Conservation (phyloP, 2,329 filamentous ascomycete species). For the Fusarium sp. region DNA sequence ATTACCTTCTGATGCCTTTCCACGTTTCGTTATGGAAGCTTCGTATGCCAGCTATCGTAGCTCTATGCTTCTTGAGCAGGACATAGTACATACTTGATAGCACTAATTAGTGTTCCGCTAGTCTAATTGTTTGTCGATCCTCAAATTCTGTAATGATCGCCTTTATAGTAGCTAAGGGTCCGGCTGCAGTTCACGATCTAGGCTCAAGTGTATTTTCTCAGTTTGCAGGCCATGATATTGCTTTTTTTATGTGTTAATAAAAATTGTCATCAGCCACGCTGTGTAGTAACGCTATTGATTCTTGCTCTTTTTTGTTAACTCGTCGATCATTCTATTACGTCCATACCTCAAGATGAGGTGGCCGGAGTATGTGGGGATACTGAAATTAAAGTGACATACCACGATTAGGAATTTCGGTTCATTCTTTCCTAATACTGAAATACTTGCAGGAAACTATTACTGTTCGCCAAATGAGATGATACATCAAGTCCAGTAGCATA, state of each 20-base stretch:
- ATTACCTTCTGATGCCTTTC: not conserved
- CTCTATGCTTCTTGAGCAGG: not conserved
- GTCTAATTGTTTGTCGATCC: not conserved
- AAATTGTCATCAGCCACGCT: not conserved
- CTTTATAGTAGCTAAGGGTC: not conserved
- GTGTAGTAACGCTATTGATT: constrained; percentile 7
- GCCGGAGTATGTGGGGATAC: constrained; percentile 23
- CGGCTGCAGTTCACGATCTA: not conserved
- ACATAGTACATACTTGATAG: too few relatives aligned
- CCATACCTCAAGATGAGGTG: not conserved
- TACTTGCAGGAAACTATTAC: constrained; percentile 9
- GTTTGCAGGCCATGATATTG: constrained; percentile 22
- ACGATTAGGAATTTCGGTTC: not conserved
- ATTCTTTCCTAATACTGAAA: constrained; percentile 12
- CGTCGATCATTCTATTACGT: not conserved
- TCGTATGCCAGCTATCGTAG: not conserved
- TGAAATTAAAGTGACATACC: constrained; percentile 30
- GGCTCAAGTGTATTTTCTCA: not conserved
- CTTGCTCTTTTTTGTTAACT: constrained; percentile 11
- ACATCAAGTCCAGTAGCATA: not conserved
- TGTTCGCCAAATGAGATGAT: not conserved
- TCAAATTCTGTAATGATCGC: not conserved
- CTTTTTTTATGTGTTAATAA: constrained; percentile 2
- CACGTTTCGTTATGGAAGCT: not conserved
- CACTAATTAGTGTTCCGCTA: not conserved